Conservation (phyloP, 2,329 filamentous ascomycete species). For the Rhexocercosporidium sp. region DNA sequence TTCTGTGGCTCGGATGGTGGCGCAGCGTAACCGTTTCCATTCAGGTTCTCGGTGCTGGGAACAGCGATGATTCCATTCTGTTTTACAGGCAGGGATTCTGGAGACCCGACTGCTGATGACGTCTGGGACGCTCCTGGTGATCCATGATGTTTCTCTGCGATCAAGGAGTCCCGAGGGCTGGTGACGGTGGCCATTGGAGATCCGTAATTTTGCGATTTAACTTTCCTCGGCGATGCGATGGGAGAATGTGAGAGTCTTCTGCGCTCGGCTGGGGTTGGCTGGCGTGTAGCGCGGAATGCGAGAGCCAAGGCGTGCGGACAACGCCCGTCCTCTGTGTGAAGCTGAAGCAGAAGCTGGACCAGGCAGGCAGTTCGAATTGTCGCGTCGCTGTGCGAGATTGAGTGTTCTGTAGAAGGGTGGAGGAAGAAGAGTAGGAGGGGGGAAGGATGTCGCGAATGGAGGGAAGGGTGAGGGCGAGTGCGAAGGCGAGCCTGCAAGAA, state of each 20-base stretch:
- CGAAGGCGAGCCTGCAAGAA: neutral
- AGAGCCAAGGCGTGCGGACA: conserved; percentile 8
- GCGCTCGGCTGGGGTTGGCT: conserved; percentile 5
- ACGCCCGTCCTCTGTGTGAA: conserved; percentile 1
- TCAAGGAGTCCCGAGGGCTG: conserved; percentile 31
- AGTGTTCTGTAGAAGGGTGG: neutral
- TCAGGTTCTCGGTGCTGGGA: conserved; percentile 38
- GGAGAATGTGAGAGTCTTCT: neutral
- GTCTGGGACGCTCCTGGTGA: conserved; percentile 37
- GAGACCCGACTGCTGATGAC: conserved; percentile 36
- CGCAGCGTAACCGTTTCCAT: conserved; percentile 38
- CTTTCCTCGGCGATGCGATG: conserved; percentile 8
- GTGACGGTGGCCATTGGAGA: conserved; percentile 38
- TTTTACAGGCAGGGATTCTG: conserved; percentile 31
- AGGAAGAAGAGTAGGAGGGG: neutral
- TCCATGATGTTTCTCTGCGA: conserved; percentile 30
- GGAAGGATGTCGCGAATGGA: neutral
- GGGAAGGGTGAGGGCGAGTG: neutral
- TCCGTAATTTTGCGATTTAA: neutral
- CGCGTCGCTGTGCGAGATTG: neutral
- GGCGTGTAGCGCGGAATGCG: conserved; percentile 2
- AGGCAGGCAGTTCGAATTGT: neutral
- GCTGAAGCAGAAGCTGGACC: neutral
- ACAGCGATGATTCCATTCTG: conserved; percentile 33
- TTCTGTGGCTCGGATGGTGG: conserved; percentile 39